Conservation (phyloP, 805 yeast species). For the Starmerella geochares region DNA sequence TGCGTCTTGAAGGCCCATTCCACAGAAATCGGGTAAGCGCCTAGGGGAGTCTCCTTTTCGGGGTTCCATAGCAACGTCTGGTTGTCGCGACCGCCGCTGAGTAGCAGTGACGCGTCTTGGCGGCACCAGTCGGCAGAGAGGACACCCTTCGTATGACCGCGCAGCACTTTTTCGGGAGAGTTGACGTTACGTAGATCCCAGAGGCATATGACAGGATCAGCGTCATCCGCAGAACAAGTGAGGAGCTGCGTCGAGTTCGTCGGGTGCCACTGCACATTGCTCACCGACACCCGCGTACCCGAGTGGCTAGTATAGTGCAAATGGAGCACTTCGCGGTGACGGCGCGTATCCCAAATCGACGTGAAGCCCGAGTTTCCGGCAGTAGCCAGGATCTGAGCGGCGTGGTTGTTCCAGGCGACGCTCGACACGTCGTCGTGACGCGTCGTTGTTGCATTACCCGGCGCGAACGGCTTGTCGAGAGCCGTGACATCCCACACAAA, state of each 20-base stretch:
- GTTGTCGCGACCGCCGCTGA: constrained; percentile 91
- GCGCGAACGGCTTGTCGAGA: constrained; percentile 42
- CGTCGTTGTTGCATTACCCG: constrained; percentile 63
- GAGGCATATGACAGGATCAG: constrained; percentile 58
- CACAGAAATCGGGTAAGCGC: constrained; percentile 81
- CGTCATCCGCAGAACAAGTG: constrained; percentile 77
- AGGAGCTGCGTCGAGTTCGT: constrained; percentile 70
- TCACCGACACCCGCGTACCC: constrained; percentile 50
- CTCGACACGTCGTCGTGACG: constrained; percentile 72
- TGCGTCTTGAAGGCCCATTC: constrained; percentile 88
- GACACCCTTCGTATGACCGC: constrained; percentile 67
- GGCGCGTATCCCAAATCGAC: constrained; percentile 86
- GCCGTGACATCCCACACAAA: constrained; percentile 79
- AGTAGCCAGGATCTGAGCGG: constrained; percentile 78
- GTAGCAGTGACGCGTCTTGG: constrained; percentile 63
- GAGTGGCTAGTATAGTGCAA: constrained; percentile 50
- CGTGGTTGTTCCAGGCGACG: constrained; percentile 79
- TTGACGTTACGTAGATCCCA: constrained; percentile 94
- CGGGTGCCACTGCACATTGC: constrained; percentile 94
- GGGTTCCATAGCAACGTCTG: constrained; percentile 88
- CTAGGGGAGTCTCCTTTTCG: constrained; percentile 54
- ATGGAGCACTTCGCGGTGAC: constrained; percentile 80
- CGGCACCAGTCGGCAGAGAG: constrained; percentile 88
- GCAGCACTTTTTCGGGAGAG: constrained; percentile 68
- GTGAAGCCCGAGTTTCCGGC: constrained; percentile 80